Conservation (phyloP, 495 filamentous ascomycete species). For the Staphylotrichum longicolle region DNA sequence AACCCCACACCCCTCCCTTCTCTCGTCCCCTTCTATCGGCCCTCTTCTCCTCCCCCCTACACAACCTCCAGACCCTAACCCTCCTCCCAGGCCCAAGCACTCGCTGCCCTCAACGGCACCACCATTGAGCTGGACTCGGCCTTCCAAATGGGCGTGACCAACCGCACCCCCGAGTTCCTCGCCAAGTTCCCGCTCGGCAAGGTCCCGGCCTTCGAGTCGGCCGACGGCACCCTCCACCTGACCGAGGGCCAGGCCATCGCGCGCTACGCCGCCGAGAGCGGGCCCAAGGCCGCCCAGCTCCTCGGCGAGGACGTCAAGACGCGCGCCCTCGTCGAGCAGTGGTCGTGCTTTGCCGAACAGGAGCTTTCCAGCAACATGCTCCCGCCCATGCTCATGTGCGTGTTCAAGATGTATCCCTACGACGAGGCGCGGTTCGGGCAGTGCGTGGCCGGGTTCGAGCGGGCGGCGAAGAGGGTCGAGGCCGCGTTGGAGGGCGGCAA, state of each 20-base stretch:
- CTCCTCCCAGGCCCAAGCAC: slow-evolving; percentile 45
- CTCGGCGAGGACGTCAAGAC: slow-evolving; percentile 47
- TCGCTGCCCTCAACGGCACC: slow-evolving; percentile 54
- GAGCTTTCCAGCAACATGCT: slow-evolving; percentile 42
- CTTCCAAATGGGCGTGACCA: slow-evolving; percentile 47
- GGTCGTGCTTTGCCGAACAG: slow-evolving; percentile 48
- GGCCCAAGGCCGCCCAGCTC: slow-evolving; percentile 51
- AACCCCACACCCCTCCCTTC: background rate
- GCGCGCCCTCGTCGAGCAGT: slow-evolving; percentile 51
- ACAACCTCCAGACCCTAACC: background rate
- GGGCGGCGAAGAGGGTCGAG: slow-evolving; percentile 47
- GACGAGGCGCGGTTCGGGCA: slow-evolving; percentile 39
- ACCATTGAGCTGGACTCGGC: slow-evolving; percentile 39
- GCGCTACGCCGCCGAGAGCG: slow-evolving; percentile 52
- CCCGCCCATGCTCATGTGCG: slow-evolving; percentile 33
- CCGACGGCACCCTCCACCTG: slow-evolving; percentile 49
- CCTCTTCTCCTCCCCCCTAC: background rate
- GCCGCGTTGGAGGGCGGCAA: slow-evolving; percentile 37
- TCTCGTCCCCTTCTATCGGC: background rate
- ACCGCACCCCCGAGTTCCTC: slow-evolving; percentile 51
- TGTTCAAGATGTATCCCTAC: slow-evolving; percentile 40
- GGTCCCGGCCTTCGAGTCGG: slow-evolving; percentile 55
- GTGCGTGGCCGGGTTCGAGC: slow-evolving; percentile 28
- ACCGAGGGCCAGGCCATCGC: slow-evolving; percentile 57
- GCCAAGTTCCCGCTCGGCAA: slow-evolving; percentile 63